Evolutionary conservation across 305 asterid species (phyloP).

Genomic region (Solanum hybrid): DNA sequence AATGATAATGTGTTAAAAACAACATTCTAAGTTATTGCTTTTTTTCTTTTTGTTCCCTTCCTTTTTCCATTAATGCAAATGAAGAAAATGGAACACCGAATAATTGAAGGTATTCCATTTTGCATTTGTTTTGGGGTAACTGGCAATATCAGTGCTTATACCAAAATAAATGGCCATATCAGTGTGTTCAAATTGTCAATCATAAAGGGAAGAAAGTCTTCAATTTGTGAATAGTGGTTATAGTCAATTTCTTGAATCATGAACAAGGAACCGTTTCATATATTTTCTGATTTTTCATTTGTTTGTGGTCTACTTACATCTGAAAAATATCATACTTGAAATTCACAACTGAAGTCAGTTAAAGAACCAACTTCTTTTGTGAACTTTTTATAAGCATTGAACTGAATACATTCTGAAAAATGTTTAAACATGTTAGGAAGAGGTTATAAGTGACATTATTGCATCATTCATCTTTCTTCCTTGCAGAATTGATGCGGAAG

Average conservation of each 20-base stretch:
- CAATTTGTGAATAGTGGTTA: neutral
- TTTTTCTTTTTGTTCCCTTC: neutral
- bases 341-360: neutral
- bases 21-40: neutral
- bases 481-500: constrained; percentile 79
- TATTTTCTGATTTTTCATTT: neutral
- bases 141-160: neutral
- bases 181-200: neutral
- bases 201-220: neutral
- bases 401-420: neutral
- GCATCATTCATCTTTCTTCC: constrained; percentile 4
- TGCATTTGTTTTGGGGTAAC: neutral
- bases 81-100: neutral
- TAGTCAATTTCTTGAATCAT: neutral
- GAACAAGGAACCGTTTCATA: neutral
- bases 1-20: neutral
- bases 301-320: neutral
- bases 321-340: neutral
- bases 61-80: neutral
- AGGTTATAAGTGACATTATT: neutral
- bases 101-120: neutral
- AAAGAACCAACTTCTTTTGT: neutral
- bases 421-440: neutral
- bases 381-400: neutral
- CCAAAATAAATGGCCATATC: neutral